Conservation (phyloP, 805 yeast species). For the Grigorovia humatica region DNA sequence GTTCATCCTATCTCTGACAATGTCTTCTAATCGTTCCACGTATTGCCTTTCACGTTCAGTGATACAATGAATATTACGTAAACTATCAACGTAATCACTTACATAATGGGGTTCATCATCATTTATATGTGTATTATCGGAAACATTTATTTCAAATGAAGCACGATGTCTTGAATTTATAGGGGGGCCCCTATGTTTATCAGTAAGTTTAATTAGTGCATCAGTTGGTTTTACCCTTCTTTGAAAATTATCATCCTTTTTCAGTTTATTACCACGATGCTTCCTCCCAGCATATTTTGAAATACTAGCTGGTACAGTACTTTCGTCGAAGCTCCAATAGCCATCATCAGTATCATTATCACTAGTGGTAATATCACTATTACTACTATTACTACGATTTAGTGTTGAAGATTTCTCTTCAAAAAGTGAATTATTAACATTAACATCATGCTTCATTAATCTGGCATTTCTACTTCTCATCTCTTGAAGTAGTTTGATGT, state of each 20-base stretch:
- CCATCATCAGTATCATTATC: background rate
- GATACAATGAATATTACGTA: slow-evolving; percentile 4
- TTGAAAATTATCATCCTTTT: background rate
- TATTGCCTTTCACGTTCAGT: slow-evolving; percentile 11
- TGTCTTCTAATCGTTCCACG: slow-evolving; percentile 12
- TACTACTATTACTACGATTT: background rate
- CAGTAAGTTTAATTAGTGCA: too few species aligned
- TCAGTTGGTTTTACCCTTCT: background rate
- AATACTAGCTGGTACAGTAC: background rate
- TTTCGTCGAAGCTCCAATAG: background rate
- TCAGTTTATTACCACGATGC: background rate
- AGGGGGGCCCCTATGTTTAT: background rate
- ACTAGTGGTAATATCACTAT: too few species aligned
- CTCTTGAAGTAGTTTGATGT: slow-evolving; percentile 33
- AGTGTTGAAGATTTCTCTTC: background rate
- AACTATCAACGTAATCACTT: slow-evolving; percentile 7
- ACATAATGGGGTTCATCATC: slow-evolving; percentile 5
- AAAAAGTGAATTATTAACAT: background rate
- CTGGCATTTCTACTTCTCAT: slow-evolving; percentile 25
- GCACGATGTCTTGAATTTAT: background rate
- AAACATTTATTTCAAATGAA: background rate
- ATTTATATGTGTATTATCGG: background rate
- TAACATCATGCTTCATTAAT: slow-evolving; percentile 3
- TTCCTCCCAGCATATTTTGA: too few species aligned
- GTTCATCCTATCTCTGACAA: slow-evolving; percentile 6